Evolutionary conservation across 345 rosid genomes (phyloP).

Genomic region (Geranium brycei): DNA sequence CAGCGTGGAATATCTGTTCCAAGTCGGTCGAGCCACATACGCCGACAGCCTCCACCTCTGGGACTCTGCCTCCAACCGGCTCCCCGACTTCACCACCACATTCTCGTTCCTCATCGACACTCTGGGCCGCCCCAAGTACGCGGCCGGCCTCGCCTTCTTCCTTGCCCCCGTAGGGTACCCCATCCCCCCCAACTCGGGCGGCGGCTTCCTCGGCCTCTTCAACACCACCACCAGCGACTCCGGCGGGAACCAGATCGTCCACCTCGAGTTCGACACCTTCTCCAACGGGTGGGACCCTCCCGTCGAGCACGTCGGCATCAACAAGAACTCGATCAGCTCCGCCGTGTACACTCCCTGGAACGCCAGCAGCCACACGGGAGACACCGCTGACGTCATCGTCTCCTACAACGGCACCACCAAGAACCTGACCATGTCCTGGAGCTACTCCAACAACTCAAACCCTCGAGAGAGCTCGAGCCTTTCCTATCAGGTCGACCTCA

Average conservation of each 20-base stretch:
- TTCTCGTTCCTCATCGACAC: conserved; percentile 15
- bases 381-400: conserved; percentile 19
- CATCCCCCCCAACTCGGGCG: conserved; percentile 16
- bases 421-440: conserved; percentile 40
- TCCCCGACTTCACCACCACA: conserved; percentile 19
- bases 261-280: conserved; percentile 15
- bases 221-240: conserved; percentile 11
- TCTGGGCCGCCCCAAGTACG: neutral
- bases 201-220: conserved; percentile 18
- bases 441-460: conserved; percentile 13
- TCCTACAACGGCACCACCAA: conserved; percentile 21
- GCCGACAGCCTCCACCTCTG: conserved; percentile 12
- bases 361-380: conserved; percentile 14
- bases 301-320: conserved; percentile 16
- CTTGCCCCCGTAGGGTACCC: conserved; percentile 15
- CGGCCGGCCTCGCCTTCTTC: conserved; percentile 20
- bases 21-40: conserved; percentile 18
- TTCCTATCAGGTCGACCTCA: conserved; percentile 30
- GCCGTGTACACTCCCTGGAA: conserved; percentile 22
- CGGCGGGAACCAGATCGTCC: conserved; percentile 10
- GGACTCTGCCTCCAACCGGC: conserved; percentile 9
- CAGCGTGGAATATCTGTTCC: conserved; percentile 6
- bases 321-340: conserved; percentile 14
- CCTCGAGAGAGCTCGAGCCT: conserved; percentile 23
- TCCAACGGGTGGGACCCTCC: conserved; percentile 20